These are phyloP conservation scores for Stemphylium beticola DNA, from an alignment of 2,329 filamentous ascomycete species.

Conservation along the genomic window DNA sequence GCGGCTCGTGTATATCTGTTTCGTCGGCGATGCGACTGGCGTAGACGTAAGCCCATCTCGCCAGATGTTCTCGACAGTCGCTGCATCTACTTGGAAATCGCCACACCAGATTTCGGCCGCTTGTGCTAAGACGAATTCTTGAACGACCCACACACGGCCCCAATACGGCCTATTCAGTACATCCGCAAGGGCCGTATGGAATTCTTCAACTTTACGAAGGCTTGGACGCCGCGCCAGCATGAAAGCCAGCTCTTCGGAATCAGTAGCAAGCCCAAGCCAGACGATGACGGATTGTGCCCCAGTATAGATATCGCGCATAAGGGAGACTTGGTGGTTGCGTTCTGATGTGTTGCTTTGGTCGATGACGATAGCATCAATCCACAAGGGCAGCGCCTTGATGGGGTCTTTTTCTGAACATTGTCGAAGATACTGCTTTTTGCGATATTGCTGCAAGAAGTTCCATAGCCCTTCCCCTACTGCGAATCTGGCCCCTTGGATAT, in stretches of 20 bases:
- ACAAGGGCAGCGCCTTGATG: not conserved
- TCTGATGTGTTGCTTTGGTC: constrained; percentile 19
- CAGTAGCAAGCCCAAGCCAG: constrained; percentile 16
- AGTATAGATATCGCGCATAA: constrained; percentile 22
- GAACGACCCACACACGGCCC: constrained; percentile 20
- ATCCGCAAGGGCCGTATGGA: constrained; percentile 3
- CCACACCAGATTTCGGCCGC: constrained; percentile 21
- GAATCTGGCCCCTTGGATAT: constrained; percentile 12
- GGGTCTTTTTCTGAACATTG: constrained; percentile 9
- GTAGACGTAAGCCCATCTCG: constrained; percentile 2
- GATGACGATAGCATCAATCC: constrained; percentile 24
- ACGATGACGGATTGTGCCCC: constrained; percentile 17
- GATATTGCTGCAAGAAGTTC: constrained; percentile 22
- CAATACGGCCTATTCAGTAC: constrained; percentile 20
- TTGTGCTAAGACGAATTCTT: constrained; percentile 21
- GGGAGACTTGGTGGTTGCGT: constrained; percentile 16
- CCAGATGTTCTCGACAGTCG: constrained; percentile 18
- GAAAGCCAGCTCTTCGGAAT: constrained; percentile 16
- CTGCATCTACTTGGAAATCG: constrained; percentile 7
- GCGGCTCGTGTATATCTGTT: constrained; percentile 2
- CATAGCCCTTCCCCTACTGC: constrained; percentile 18
- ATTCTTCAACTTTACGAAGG: constrained; percentile 13
- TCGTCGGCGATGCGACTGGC: not conserved
- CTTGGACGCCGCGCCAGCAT: constrained; percentile 13
- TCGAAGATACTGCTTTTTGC: constrained; percentile 5